phyloP scores from a whole-genome alignment of 129 eudicot genomes.

The Lonicera japonica region DNA sequence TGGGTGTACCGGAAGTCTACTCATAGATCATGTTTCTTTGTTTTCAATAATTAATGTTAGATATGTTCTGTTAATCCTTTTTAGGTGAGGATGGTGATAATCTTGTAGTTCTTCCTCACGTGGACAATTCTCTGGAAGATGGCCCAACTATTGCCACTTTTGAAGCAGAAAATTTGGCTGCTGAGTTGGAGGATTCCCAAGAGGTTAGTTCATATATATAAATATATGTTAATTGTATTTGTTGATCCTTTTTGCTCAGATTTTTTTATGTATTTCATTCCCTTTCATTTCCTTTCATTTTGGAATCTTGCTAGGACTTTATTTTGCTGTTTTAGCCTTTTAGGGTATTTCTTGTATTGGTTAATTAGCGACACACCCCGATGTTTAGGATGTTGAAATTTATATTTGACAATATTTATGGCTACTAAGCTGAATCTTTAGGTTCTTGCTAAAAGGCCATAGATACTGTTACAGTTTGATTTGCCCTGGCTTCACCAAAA shows the following conservation, averaged over 20 bases:
- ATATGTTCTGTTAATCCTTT: conserved; percentile 1
- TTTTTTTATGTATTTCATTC: background rate
- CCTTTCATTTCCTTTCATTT: too few species aligned
- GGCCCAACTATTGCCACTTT: conserved; percentile 10
- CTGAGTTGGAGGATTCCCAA: conserved; percentile 34
- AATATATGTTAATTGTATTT: background rate
- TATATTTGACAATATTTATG: background rate
- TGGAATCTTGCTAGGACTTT: background rate
- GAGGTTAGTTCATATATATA: conserved; percentile 25
- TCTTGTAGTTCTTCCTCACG: conserved; percentile 31
- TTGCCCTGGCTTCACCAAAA: too few species aligned
- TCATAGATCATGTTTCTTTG: background rate
- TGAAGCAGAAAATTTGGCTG: conserved; percentile 36
- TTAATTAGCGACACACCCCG: background rate
- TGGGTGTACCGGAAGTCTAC: background rate
- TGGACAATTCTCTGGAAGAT: conserved; percentile 35
- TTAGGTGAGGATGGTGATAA: conserved; percentile 34
- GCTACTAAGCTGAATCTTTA: background rate
- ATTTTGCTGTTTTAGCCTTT: background rate
- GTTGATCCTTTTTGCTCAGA: background rate
- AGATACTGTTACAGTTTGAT: background rate
- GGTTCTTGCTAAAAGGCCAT: background rate
- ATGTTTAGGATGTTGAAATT: background rate
- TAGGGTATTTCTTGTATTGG: too few species aligned
- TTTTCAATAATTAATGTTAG: background rate